These are phyloP conservation scores for Arachnomyces sp. DNA, from an alignment of 2,329 filamentous ascomycete species.

Conservation along the genomic window DNA sequence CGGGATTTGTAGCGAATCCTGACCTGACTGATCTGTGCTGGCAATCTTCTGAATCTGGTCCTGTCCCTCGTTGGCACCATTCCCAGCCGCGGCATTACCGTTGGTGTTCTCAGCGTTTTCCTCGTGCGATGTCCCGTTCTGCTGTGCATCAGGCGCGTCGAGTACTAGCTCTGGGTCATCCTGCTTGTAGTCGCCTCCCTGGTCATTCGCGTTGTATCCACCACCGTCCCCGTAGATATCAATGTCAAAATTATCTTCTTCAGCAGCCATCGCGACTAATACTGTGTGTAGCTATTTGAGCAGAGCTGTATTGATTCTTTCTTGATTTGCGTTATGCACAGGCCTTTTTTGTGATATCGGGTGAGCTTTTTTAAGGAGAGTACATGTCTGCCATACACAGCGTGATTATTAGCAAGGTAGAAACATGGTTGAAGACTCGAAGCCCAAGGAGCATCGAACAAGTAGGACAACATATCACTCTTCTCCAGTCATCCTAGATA, in stretches of 20 bases:
- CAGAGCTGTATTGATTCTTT: constrained; percentile 21
- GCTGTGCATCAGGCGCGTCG: constrained; percentile 27
- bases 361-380: constrained; percentile 27
- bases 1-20: constrained; percentile 27
- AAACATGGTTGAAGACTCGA: constrained; percentile 8
- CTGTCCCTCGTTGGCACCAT: constrained; percentile 16
- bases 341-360: constrained; percentile 22
- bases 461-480: background rate
- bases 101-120: constrained; percentile 18
- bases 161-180: constrained; percentile 34
- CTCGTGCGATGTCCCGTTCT: constrained; percentile 17
- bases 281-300: constrained; percentile 9
- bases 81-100: constrained; percentile 17
- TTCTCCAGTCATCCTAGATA: no score
- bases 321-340: constrained; percentile 33
- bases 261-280: constrained; percentile 41
- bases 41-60: constrained; percentile 15
- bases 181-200: constrained; percentile 38
- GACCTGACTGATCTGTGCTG: constrained; percentile 2
- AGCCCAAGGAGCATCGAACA: constrained; percentile 2
- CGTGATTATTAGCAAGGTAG: constrained; percentile 31
- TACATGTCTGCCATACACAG: constrained; percentile 35
- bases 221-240: constrained; percentile 59
- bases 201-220: constrained; percentile 35
- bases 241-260: constrained; percentile 63